A percentile compares a stretch with the other conserved stretches of the same genome.
These are phyloP conservation scores for Botryosphaeria dothidea DNA, from an alignment of 2,329 filamentous ascomycete genomes.

Conservation along the genomic window DNA sequence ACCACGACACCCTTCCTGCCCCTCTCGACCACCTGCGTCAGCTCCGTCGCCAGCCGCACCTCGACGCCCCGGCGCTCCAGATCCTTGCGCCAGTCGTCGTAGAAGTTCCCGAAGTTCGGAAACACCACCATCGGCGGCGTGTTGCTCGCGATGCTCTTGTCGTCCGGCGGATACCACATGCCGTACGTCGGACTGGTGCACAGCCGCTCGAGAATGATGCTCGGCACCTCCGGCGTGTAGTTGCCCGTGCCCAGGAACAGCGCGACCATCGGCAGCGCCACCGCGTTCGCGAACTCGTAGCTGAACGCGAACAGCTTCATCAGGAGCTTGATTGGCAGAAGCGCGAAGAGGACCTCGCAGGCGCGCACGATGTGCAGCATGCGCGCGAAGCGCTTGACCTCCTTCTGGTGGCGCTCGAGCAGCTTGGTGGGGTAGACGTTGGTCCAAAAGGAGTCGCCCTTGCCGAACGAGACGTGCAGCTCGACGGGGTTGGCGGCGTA, in stretches of 20 bases:
- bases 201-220: constrained; percentile 61
- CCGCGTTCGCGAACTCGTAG: constrained; percentile 68
- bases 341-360: constrained; percentile 61
- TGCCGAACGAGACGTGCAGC: constrained; percentile 65
- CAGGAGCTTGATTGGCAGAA: constrained; percentile 64
- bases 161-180: constrained; percentile 59
- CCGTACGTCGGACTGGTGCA: constrained; percentile 57
- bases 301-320: constrained; percentile 69
- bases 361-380: constrained; percentile 60
- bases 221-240: constrained; percentile 70
- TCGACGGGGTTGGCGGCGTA: constrained; percentile 59
- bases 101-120: constrained; percentile 62
- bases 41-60: constrained; percentile 58
- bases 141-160: constrained; percentile 50
- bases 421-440: constrained; percentile 65
- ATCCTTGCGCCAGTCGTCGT: constrained; percentile 59
- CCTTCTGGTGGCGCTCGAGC: constrained; percentile 55
- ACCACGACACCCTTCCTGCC: constrained; percentile 56
- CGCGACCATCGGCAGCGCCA: constrained; percentile 71
- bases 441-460: constrained; percentile 64
- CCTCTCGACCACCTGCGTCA: constrained; percentile 54
- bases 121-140: constrained; percentile 63
- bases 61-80: constrained; percentile 57
- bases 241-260: constrained; percentile 76
- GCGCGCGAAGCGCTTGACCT: constrained; percentile 56